phyloP scores from a whole-genome alignment of 352 stramenopile genomes.

The Phytophthora tubulina region DNA sequence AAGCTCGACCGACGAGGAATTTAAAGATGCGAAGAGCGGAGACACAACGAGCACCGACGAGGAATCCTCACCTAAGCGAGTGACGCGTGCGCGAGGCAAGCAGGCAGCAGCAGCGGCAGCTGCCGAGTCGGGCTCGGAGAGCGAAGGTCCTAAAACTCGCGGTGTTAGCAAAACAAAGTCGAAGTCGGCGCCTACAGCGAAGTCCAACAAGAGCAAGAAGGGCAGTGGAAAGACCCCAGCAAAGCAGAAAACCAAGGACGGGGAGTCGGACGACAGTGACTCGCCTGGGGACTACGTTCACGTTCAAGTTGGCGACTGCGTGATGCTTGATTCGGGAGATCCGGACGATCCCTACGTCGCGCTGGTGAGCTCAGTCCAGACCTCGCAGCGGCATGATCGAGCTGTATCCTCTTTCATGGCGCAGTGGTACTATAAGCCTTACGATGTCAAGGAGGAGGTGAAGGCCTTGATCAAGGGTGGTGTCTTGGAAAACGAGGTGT shows the following conservation, averaged over 20 bases:
- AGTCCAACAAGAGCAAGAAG: constrained; percentile 25
- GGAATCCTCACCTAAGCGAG: constrained; percentile 20
- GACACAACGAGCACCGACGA: constrained; percentile 42
- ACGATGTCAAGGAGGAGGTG: constrained; percentile 75
- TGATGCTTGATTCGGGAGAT: constrained; percentile 81
- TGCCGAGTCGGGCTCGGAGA: constrained; percentile 32
- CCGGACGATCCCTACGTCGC: constrained; percentile 73
- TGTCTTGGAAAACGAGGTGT: constrained; percentile 78
- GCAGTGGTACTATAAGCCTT: constrained; percentile 89
- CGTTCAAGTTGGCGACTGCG: constrained; percentile 80
- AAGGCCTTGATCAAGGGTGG: constrained; percentile 66
- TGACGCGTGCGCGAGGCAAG: constrained; percentile 34
- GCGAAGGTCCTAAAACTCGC: constrained; percentile 32
- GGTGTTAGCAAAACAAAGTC: constrained; percentile 30
- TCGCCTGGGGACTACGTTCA: constrained; percentile 65
- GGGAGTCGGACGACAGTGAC: constrained; percentile 59
- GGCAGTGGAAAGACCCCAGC: constrained; percentile 1
- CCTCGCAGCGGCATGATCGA: constrained; percentile 59
- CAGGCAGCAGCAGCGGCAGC: constrained; percentile 5
- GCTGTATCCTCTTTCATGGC: constrained; percentile 70
- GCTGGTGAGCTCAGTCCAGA: constrained; percentile 79
- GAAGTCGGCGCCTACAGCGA: constrained; percentile 12
- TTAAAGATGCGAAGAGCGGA: constrained; percentile 32
- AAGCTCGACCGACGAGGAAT: constrained; percentile 19
- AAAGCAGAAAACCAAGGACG: constrained; percentile 35